phyloP scores from a whole-genome alignment of 2,329 filamentous ascomycete genomes.

The Fusarium camptoceras region DNA sequence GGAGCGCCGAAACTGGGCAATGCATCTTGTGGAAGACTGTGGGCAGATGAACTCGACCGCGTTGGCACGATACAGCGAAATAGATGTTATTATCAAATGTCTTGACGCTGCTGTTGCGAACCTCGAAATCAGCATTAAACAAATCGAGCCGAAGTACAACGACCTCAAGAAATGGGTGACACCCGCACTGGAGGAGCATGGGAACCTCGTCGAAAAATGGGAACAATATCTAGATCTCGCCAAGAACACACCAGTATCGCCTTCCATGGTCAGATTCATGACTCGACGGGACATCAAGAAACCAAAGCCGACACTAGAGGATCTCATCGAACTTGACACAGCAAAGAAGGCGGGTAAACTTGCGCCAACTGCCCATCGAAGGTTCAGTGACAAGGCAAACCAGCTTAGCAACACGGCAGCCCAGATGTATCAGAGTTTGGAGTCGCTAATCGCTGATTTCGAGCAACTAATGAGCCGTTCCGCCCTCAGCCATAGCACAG shows the following conservation, averaged over 20 bases:
- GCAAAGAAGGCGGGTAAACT: conserved; percentile 78
- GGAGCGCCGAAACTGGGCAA: conserved; percentile 82
- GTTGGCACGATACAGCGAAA: conserved; percentile 76
- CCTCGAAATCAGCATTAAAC: conserved; percentile 78
- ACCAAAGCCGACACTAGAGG: conserved; percentile 71
- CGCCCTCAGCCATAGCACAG: conserved; percentile 67
- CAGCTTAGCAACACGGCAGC: conserved; percentile 71
- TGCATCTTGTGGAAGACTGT: conserved; percentile 76
- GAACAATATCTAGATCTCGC: conserved; percentile 76
- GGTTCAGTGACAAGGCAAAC: conserved; percentile 69
- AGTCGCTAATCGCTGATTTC: conserved; percentile 71
- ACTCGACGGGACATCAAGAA: conserved; percentile 60
- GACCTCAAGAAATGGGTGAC: conserved; percentile 78
- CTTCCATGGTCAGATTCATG: conserved; percentile 75
- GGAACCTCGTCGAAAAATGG: conserved; percentile 72
- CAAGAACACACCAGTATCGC: conserved; percentile 71
- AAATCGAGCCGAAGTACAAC: conserved; percentile 77
- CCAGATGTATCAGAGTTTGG: conserved; percentile 71
- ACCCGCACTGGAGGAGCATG: conserved; percentile 75
- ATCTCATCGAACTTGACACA: conserved; percentile 80
- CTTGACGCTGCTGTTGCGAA: conserved; percentile 89
- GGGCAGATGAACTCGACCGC: conserved; percentile 71
- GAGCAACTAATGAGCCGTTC: conserved; percentile 68
- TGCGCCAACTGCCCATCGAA: conserved; percentile 67
- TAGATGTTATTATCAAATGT: conserved; percentile 81